Evolutionary conservation across 495 filamentous ascomycete species (phyloP), one percentile per base, ranked within the genome.

Genomic region (Penicillium canariense): DNA sequence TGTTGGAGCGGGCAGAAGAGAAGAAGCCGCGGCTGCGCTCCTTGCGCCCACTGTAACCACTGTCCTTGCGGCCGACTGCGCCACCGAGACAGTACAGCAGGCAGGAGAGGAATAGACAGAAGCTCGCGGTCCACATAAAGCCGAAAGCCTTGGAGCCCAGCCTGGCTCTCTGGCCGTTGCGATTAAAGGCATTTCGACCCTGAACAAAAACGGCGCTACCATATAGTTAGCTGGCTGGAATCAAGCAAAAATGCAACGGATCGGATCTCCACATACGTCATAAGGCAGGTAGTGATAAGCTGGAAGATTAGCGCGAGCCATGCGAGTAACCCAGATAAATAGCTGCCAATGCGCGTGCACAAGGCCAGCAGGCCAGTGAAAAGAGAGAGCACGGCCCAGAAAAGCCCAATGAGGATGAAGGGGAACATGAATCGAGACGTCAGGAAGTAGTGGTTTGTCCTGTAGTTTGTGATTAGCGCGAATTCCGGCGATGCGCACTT

Each of bases 71-170:
- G 20, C 72, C 68, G 28, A 71, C 63, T 1, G 68, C 52, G 17
- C 75, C 73, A 18, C 75, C 73, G 28, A 83, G 43, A 71, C 85
- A 92, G 75, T 92, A 88, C 15, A 91, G 66, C 23, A 91, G 45
- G 11, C 83, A 87, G 14, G 88, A 82, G 47, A 96, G 70, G 54
- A 92, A 72, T 43, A 89, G 78, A 42, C 82, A 85, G 1, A 78
- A 82, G 62, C 85, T 82, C 4, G 89, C 80, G 2, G 86, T 86
- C 91, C 91, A 96, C 72, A 87, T 90, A 73, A 96, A 96, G 25
- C 82, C 91, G 60, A 88, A 92, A 6, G 87, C 85, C 56, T 90
- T 89, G 14, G 69, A 59, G 23, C 91, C 91, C 5, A 96, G 68
- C 7, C 59, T 68, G 20, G 91, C 82, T 31, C 54, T 47, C 39